phyloP scores from a whole-genome alignment of 306 rosid species.

The Castanospermum australe region DNA sequence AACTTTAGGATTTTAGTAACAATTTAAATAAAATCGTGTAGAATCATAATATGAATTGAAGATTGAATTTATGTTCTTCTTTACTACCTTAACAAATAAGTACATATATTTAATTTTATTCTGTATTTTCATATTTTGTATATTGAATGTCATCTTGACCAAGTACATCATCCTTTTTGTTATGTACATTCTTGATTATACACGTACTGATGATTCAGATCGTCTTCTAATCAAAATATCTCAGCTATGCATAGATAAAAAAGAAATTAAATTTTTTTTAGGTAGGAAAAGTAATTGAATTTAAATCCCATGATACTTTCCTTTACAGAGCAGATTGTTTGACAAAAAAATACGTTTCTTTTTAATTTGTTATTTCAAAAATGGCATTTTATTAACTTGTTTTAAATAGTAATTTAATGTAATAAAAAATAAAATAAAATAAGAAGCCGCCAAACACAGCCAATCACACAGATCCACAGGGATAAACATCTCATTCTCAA shows the following conservation, averaged over 20 bases:
- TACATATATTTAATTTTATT: too few species aligned
- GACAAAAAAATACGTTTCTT: background rate
- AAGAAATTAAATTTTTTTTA: too few species aligned
- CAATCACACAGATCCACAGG: background rate
- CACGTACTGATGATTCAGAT: background rate
- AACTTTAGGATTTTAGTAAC: too few species aligned
- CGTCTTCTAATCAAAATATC: background rate
- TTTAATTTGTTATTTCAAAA: background rate
- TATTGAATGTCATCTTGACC: too few species aligned
- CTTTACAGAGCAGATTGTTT: background rate
- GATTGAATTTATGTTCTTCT: too few species aligned
- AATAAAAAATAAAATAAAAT: background rate
- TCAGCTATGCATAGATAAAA: background rate
- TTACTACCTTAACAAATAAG: too few species aligned
- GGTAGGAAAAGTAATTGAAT: too few species aligned
- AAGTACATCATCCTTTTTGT: background rate
- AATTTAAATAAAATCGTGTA: too few species aligned
- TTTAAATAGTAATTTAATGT: background rate
- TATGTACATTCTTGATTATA: background rate
- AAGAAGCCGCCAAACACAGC: background rate
- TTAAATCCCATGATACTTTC: conserved; percentile 5
- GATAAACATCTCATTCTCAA: too few species aligned
- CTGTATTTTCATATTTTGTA: too few species aligned
- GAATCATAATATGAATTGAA: too few species aligned
- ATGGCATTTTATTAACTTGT: background rate